Base-by-base conservation (phyloP, 2,329 filamentous ascomycete species). In the Chrysosphaeria jannelii region DNA sequence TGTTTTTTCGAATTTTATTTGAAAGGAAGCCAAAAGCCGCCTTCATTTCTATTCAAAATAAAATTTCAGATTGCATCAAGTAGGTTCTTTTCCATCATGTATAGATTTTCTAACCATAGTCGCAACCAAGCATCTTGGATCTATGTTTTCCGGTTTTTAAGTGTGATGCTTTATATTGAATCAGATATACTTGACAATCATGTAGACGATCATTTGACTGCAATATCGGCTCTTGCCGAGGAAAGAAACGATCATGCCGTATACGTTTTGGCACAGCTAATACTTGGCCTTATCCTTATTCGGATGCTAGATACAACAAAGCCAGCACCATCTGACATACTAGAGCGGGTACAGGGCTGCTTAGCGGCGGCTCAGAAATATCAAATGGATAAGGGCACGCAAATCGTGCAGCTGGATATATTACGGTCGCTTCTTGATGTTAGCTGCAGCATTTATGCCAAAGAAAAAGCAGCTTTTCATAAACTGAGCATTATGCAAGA, bases 91-190 rank as follows among this genome's bases (percentile, higher is more conserved):
- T n/a, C 16, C 16, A 18, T 18, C 7, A 7, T 18, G 16, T n/a
- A n/a, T n/a, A n/a, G n/a, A n/a, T n/a, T n/a, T n/a, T n/a, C 7
- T n/a, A 18, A 8, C 8, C 5, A 5, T 5, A 10, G 27, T 9
- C 28, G 60, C 50, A 17, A 65, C 62, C 35, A 61, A 65, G 36
- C 65, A 71, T 56, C 63, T 23, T 81, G 72, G 72, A 53, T 67
- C 10, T 81, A 79, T 37, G 67, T 66, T 1, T 70, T 79, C 34
- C 62, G 70, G 6, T 62, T 81, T 21, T 44, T 79, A 9, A 70
- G n/a, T n/a, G n/a, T n/a, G n/a, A n/a, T n/a, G n/a, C n/a, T n/a
- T n/a, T n/a, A n/a, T n/a, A n/a, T n/a, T n/a, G n/a, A n/a, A n/a
- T n/a, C n/a, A n/a, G n/a, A n/a, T n/a, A n/a, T n/a, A n/a, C n/a